A percentile compares a stretch with the other conserved stretches of the same genome.
Evolutionary conservation across 2,329 filamentous ascomycete species (phyloP).

Genomic region (Fusarium verrucosum): DNA sequence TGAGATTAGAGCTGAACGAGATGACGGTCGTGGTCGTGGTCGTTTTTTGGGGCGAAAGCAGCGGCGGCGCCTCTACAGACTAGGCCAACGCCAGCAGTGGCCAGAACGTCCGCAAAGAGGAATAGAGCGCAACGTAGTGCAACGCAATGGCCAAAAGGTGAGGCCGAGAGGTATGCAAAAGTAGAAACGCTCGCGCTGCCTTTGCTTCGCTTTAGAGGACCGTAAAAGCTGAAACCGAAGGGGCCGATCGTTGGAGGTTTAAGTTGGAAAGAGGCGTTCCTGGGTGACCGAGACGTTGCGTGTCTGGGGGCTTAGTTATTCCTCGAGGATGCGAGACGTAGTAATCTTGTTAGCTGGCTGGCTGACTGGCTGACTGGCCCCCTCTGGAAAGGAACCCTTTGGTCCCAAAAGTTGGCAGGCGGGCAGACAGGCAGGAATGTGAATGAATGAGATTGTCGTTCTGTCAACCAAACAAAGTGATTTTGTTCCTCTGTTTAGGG

Average conservation of each 20-base stretch:
- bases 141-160: slow-evolving; percentile 7
- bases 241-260: slow-evolving; percentile 19
- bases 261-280: slow-evolving; percentile 34
- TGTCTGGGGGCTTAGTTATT: slow-evolving; percentile 20
- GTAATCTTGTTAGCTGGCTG: neutral
- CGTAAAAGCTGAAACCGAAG: slow-evolving; percentile 30
- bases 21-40: neutral
- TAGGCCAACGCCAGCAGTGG: slow-evolving; percentile 37
- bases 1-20: slow-evolving; percentile 14
- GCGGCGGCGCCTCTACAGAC: slow-evolving; percentile 22
- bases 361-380: neutral
- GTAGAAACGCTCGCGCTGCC: neutral
- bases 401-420: slow-evolving; percentile 2
- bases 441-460: neutral
- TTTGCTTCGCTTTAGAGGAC: neutral
- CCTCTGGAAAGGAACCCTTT: slow-evolving; percentile 6
- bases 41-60: slow-evolving; percentile 17
- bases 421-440: slow-evolving; percentile 18
- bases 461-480: slow-evolving; percentile 4
- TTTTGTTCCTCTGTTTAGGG: neutral
- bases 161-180: neutral
- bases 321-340: neutral
- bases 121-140: slow-evolving; percentile 13
- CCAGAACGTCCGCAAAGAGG: slow-evolving; percentile 30
- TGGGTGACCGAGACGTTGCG: slow-evolving; percentile 18